Conservation (phyloP, 1,284 basidiomycete genomes). For the Puccinia hordei region DNA sequence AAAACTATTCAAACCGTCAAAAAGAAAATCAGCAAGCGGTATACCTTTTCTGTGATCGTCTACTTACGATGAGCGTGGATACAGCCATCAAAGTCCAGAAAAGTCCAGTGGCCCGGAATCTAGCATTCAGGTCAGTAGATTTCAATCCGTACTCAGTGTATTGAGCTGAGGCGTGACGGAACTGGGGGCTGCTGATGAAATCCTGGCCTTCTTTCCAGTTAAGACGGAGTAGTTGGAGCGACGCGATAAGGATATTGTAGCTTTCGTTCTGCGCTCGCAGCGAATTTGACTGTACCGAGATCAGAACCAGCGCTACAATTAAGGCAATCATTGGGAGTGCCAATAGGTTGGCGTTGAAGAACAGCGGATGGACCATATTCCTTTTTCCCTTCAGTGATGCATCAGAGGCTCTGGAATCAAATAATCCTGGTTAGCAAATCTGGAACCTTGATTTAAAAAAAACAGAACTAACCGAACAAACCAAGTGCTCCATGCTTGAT, state of each 20-base stretch:
- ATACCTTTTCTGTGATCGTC: not conserved
- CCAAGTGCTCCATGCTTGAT: slow-evolving; percentile 22
- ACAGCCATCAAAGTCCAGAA: slow-evolving; percentile 24
- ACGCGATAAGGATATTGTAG: not conserved
- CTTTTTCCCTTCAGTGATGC: slow-evolving; percentile 12
- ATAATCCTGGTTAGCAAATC: not conserved
- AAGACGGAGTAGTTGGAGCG: not conserved
- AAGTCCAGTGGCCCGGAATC: not conserved
- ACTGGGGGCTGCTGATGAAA: not conserved
- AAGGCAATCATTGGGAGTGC: not conserved
- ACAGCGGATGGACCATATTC: not conserved
- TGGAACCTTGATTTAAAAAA: not conserved
- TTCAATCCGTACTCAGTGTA: not conserved
- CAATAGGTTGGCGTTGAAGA: not conserved
- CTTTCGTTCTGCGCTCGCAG: not conserved
- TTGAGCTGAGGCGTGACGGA: not conserved
- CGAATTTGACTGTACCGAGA: not conserved
- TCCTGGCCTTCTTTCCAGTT: not conserved
- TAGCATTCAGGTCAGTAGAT: not conserved
- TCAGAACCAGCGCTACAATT: not conserved
- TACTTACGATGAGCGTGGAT: slow-evolving; percentile 22
- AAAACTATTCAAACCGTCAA: not conserved
- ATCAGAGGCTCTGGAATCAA: slow-evolving; percentile 10
- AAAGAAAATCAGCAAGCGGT: not conserved
- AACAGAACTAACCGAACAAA: slow-evolving; percentile 6